Percentiles rank a stretch among this genome's conserved stretches.
Evolutionary conservation across 192 early-diverging fungal species (phyloP).

Genomic region (Backusella morwellensis): DNA sequence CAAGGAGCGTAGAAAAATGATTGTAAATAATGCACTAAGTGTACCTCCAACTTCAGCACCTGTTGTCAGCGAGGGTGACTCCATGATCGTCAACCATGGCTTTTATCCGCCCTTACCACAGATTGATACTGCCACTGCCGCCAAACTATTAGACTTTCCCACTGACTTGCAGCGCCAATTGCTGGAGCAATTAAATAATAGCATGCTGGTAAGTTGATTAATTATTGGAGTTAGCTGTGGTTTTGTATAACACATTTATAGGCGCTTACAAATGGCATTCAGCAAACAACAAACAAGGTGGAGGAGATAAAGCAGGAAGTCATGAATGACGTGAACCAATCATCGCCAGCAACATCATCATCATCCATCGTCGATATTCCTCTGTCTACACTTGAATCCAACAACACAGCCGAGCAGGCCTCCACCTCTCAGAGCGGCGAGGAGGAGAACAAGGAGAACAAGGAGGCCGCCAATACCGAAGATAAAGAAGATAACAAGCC

Average conservation of each 20-base stretch:
- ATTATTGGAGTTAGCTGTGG: too few species aligned
- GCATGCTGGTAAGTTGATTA: neutral
- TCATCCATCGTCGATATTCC: slow-evolving; percentile 10
- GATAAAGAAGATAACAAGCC: slow-evolving; percentile 18
- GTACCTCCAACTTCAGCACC: neutral
- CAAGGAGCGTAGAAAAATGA: slow-evolving; percentile 51
- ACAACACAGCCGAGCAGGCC: slow-evolving; percentile 12
- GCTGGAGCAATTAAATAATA: slow-evolving; percentile 30
- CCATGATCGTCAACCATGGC: neutral
- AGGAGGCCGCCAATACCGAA: neutral
- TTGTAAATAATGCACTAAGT: slow-evolving; percentile 23
- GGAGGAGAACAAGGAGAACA: neutral
- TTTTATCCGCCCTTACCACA: slow-evolving; percentile 20
- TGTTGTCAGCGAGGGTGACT: neutral
- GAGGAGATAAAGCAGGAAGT: neutral
- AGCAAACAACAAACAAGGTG: slow-evolving; percentile 2
- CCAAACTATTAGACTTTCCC: slow-evolving; percentile 26
- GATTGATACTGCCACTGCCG: slow-evolving; percentile 16
- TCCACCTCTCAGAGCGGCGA: neutral
- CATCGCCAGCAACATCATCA: slow-evolving; percentile 7
- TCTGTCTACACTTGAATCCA: neutral
- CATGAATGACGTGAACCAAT: neutral
- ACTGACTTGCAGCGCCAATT: slow-evolving; percentile 25
- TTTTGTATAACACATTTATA: neutral
- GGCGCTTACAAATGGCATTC: slow-evolving; percentile 13